A percentile compares a stretch with the other conserved stretches of the same genome.
Evolutionary conservation across 768 basidiomycete genomes (phyloP).

Genomic region (Calocybe cyanea): DNA sequence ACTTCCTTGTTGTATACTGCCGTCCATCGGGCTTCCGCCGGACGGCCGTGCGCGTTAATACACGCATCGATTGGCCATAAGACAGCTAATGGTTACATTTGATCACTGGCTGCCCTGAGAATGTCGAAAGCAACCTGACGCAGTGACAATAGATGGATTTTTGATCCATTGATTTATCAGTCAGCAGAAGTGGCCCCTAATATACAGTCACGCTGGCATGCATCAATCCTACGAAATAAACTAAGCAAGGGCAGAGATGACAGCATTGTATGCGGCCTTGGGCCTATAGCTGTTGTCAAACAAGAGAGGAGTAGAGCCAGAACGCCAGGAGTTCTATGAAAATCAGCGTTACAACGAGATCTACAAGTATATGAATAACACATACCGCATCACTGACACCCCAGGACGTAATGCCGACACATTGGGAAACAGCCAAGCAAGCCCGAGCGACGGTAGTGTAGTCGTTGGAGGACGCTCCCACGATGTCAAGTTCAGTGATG

Average conservation of each 20-base stretch:
- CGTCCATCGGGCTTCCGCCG: no score
- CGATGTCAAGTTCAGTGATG: slow-evolving; percentile 46
- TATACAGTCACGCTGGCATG: no score
- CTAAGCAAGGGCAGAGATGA: slow-evolving; percentile 16
- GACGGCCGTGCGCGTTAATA: no score
- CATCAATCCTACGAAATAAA: neutral
- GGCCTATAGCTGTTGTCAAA: slow-evolving; percentile 24
- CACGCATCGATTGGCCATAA: no score
- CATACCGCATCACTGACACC: slow-evolving; percentile 44
- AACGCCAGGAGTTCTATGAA: slow-evolving; percentile 25
- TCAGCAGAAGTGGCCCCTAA: no score
- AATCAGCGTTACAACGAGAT: neutral
- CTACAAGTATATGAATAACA: neutral
- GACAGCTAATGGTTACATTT: no score
- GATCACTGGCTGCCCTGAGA: no score
- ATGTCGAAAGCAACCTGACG: no score
- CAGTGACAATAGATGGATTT: no score
- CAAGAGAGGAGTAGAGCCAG: slow-evolving; percentile 20
- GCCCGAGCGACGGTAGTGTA: slow-evolving; percentile 42
- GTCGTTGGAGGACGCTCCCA: slow-evolving; percentile 33
- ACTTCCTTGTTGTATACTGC: no score
- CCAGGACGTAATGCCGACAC: slow-evolving; percentile 49
- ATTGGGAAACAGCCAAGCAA: slow-evolving; percentile 37
- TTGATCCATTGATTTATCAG: no score
- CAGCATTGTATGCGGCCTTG: slow-evolving; percentile 25